Conservation (phyloP, 331 rosid species). For the Dryas integrifolia region DNA sequence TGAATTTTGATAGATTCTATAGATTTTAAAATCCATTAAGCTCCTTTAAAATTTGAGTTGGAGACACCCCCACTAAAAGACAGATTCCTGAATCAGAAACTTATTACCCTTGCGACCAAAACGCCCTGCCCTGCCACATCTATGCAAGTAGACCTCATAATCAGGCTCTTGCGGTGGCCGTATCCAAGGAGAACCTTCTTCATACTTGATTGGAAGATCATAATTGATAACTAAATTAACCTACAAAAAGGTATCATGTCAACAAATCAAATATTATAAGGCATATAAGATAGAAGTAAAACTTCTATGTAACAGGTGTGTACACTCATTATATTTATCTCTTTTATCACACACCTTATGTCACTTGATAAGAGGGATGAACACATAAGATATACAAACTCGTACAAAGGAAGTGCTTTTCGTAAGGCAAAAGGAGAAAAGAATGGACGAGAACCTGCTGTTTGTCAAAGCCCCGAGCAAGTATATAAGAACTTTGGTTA, state of each 20-base stretch:
- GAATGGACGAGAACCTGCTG: no score
- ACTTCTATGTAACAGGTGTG: no score
- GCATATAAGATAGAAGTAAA: not conserved
- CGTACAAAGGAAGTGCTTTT: no score
- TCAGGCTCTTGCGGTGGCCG: conserved; percentile 42
- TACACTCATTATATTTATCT: no score
- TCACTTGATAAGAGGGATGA: no score
- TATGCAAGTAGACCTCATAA: conserved; percentile 68
- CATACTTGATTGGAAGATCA: conserved; percentile 58
- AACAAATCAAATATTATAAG: not conserved
- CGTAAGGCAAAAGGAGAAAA: no score
- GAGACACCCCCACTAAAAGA: not conserved
- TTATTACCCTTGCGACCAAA: conserved; percentile 73
- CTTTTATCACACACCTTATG: no score
- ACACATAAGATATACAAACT: no score
- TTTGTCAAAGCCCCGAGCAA: conserved; percentile 31
- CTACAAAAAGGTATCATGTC: conserved; percentile 27
- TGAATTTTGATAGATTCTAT: no score
- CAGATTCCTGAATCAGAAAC: conserved; percentile 8
- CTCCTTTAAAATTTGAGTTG: no score
- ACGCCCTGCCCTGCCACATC: conserved; percentile 76
- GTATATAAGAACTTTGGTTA: conserved; percentile 69
- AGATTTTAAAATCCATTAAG: no score
- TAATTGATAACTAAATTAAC: conserved; percentile 74
- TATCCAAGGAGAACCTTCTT: not conserved